Base-by-base conservation (phyloP, 768 basidiomycete species). In the Collybiopsis confluens region DNA sequence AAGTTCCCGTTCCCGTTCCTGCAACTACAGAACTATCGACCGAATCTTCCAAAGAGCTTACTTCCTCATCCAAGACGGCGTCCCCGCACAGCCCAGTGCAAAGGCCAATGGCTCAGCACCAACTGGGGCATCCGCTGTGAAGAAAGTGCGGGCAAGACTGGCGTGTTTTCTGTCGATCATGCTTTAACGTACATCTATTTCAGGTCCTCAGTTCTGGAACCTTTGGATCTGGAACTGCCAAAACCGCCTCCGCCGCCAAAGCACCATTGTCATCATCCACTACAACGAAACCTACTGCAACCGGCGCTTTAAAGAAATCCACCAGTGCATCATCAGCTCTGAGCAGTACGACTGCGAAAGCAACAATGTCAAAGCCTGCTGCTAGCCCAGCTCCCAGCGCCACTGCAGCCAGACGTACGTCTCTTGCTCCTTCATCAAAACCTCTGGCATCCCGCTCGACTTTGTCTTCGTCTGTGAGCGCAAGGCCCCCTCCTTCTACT, bases 121-220 rank as follows among this genome's bases (percentile, higher is more conserved):
- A 38, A 79, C 82, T 18, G 76, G 81, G 52, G 65, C 75, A 9
- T 33, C 30, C 9, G 9, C 36, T 23, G 84, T 84, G 44, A 91
- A 87, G 73, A 90, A 86, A 79, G 90, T 85, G 58, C 54, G 73
- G 30, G 69, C 49, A 24, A 23, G 53, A n/a, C n/a, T 49, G 53
- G 42, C 58, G 21, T 56, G 56, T 55, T 42, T 54, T 24, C 54
- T 54, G 46, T 58, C 57, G 45, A 59, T 43, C n/a, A 43, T 24
- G 51, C 61, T 61, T 33, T 53, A 62, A 30, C 20, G 55, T 54
- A 45, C 62, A 56, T 64, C 61, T 56, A 52, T 59, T 58, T 36
- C 64, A 89, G 87, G 77, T 85, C 54, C 71, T 84, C 61, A 82
- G 71, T 67, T 79, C 84, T 54, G 82, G 84, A 57, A 85, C 85